Evolutionary conservation across 2,329 filamentous ascomycete genomes (phyloP).

Genomic region (Zasmidium cellare): DNA sequence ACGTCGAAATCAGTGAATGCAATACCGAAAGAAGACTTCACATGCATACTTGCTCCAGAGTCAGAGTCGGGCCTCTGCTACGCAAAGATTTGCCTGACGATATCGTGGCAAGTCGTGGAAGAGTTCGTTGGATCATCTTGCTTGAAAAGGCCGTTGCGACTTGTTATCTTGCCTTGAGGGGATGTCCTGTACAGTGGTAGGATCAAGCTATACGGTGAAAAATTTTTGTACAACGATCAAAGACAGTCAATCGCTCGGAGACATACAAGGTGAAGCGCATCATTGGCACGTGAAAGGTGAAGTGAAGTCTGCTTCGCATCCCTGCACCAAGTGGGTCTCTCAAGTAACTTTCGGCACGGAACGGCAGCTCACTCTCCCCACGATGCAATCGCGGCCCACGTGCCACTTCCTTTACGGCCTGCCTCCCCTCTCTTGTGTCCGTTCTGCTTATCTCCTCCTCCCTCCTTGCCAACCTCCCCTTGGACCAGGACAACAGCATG

Average conservation of each 20-base stretch:
- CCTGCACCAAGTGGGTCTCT: neutral
- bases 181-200: too few relatives aligned
- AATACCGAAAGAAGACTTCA: slow-evolving; percentile 2
- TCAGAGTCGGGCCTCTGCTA: slow-evolving; percentile 33
- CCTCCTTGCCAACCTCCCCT: neutral
- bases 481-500: slow-evolving; percentile 9
- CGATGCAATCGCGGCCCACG: neutral
- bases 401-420: neutral
- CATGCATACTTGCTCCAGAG: slow-evolving; percentile 37
- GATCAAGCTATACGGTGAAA: too few relatives aligned
- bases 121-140: slow-evolving; percentile 15
- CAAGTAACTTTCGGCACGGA: neutral
- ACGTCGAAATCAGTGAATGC: neutral
- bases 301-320: slow-evolving; percentile 3
- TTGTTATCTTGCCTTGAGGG: too few relatives aligned
- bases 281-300: neutral
- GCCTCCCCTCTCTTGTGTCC: neutral
- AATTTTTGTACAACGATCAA: too few relatives aligned
- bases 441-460: neutral
- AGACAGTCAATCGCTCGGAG: too few relatives aligned
- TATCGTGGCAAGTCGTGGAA: slow-evolving; percentile 31
- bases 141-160: neutral
- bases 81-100: slow-evolving; percentile 31
- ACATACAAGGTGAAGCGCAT: neutral
- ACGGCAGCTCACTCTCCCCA: neutral